Percentiles rank a stretch among this genome's conserved stretches.
Evolutionary conservation across 768 basidiomycete species (phyloP).

Genomic region (Filobasidium floriforme): DNA sequence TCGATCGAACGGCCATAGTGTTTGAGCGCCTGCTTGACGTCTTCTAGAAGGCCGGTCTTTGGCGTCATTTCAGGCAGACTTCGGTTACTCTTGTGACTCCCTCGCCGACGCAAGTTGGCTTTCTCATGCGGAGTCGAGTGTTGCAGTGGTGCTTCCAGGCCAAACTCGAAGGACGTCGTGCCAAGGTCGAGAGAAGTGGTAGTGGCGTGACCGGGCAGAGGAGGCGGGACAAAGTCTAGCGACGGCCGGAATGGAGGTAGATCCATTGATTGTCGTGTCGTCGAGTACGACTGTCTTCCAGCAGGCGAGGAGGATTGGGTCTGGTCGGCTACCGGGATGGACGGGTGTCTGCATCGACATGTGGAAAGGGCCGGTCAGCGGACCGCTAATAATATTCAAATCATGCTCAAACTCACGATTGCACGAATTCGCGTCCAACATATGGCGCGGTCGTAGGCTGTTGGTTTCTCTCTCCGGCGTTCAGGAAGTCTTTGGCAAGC

Average conservation of each 20-base stretch:
- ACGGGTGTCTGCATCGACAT: too few species aligned
- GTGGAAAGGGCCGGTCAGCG: too few species aligned
- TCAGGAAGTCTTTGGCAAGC: slow-evolving; percentile 12
- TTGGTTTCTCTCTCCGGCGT: neutral
- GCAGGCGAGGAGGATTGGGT: slow-evolving; percentile 1
- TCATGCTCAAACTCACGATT: too few species aligned
- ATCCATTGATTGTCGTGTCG: slow-evolving; percentile 16
- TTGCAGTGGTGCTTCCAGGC: neutral
- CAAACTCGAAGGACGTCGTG: slow-evolving; percentile 2
- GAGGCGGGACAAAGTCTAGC: slow-evolving; percentile 15
- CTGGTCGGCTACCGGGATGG: neutral
- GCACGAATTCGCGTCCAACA: too few species aligned
- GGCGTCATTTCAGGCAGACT: slow-evolving; percentile 7
- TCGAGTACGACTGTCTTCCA: slow-evolving; percentile 12
- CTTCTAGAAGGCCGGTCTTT: slow-evolving; percentile 10
- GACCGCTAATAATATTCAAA: too few species aligned
- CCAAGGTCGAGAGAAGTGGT: slow-evolving; percentile 19
- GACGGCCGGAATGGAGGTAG: slow-evolving; percentile 23
- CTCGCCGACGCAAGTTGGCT: slow-evolving; percentile 10
- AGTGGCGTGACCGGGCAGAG: slow-evolving; percentile 12
- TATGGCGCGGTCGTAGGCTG: neutral
- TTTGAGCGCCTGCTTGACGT: slow-evolving; percentile 18
- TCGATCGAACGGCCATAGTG: slow-evolving; percentile 15
- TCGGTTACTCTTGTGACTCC: slow-evolving; percentile 3
- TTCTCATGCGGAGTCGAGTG: slow-evolving; percentile 11